Percentiles rank a stretch among this genome's conserved stretches.
These are phyloP conservation scores for Penicillium sp. DNA, from an alignment of 2,329 filamentous ascomycete genomes.

Conservation along the genomic window DNA sequence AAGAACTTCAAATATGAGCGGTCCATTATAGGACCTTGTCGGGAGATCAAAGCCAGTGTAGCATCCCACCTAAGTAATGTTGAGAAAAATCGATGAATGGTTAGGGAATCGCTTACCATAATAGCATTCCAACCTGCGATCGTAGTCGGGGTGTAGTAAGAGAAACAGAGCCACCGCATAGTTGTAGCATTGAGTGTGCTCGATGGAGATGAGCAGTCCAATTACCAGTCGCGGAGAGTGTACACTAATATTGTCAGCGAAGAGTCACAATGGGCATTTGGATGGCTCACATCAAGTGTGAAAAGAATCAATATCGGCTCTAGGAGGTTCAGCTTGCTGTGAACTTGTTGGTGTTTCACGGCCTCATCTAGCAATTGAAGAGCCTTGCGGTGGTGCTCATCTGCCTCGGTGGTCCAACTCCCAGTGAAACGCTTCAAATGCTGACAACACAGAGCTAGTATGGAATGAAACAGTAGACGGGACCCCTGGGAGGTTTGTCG, in stretches of 20 bases:
- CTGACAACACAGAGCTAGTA: constrained; percentile 29
- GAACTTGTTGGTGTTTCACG: constrained; percentile 7
- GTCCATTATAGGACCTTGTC: constrained; percentile 29
- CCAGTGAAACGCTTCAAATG: constrained; percentile 30
- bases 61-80: constrained; percentile 26
- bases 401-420: constrained; percentile 19
- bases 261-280: too few relatives aligned
- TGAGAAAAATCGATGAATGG: not conserved
- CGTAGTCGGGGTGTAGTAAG: constrained; percentile 24
- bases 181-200: constrained; percentile 27
- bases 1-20: constrained; percentile 23
- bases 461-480: constrained; percentile 31
- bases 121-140: constrained; percentile 33
- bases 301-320: constrained; percentile 35
- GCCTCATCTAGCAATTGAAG: constrained; percentile 21
- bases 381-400: constrained; percentile 13
- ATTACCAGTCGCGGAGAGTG: constrained; percentile 35
- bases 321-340: constrained; percentile 13
- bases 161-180: constrained; percentile 13
- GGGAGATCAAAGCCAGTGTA: constrained; percentile 35
- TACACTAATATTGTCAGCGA: constrained; percentile 25
- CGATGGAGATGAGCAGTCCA: constrained; percentile 31
- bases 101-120: constrained; percentile 25
- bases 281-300: constrained; percentile 33
- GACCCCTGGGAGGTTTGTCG: constrained; percentile 23